Percentiles rank a stretch among this genome's conserved stretches.
Conservation (phyloP, 495 filamentous ascomycete genomes). For the Penicillium paxilli region DNA sequence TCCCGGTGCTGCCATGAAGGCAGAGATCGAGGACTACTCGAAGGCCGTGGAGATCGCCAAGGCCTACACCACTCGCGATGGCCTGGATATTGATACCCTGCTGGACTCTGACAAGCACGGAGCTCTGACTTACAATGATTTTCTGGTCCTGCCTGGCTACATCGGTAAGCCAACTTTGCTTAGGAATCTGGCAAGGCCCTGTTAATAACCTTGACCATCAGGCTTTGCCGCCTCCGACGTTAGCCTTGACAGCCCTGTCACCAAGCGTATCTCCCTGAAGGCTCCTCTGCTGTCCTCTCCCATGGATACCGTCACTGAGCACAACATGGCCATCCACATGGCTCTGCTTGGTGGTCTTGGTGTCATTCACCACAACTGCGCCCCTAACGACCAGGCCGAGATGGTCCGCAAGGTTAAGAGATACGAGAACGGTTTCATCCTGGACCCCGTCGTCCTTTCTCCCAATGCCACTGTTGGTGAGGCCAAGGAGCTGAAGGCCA, state of each 20-base stretch:
- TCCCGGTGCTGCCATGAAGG: slow-evolving; percentile 44
- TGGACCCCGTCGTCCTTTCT: slow-evolving; percentile 90
- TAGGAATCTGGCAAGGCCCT: slow-evolving; percentile 7
- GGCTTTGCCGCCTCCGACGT: slow-evolving; percentile 92
- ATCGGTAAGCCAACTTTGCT: slow-evolving; percentile 50
- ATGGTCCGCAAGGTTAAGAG: slow-evolving; percentile 99
- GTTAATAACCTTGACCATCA: slow-evolving; percentile 23
- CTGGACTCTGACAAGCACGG: slow-evolving; percentile 85
- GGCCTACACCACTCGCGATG: slow-evolving; percentile 72
- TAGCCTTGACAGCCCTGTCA: slow-evolving; percentile 83
- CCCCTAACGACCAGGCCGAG: slow-evolving; percentile 89
- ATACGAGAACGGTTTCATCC: slow-evolving; percentile 98
- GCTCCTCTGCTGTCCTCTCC: slow-evolving; percentile 93
- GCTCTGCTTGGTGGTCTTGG: slow-evolving; percentile 93
- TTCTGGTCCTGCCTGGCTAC: slow-evolving; percentile 66
- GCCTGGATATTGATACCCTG: slow-evolving; percentile 77
- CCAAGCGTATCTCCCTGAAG: slow-evolving; percentile 91
- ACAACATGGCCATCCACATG: slow-evolving; percentile 99
- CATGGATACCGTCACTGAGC: slow-evolving; percentile 99
- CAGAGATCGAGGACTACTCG: slow-evolving; percentile 54
- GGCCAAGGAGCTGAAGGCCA: slow-evolving; percentile 88
- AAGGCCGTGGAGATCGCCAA: slow-evolving; percentile 77
- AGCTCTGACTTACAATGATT: slow-evolving; percentile 85
- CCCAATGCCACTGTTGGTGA: slow-evolving; percentile 87
- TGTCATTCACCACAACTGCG: slow-evolving; percentile 99